Conservation (phyloP, 306 rosid genomes). For the Oxytropis ochrocephala region DNA sequence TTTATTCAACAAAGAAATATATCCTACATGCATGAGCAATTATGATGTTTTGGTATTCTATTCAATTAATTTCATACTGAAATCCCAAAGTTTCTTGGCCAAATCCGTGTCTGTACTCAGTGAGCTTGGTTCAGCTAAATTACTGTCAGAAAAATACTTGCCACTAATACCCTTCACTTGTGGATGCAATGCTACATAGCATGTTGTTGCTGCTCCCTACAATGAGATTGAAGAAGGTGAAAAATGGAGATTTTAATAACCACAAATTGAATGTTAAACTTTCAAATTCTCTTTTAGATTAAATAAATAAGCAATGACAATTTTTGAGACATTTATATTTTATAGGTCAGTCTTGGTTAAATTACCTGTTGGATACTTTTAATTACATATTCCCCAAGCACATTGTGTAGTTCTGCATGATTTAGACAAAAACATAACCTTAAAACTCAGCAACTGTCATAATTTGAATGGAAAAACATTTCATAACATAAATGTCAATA, state of each 20-base stretch:
- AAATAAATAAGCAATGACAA: neutral
- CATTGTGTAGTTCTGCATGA: conserved; percentile 37
- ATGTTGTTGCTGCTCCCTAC: conserved; percentile 88
- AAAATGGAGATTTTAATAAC: neutral
- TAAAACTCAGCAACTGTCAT: neutral
- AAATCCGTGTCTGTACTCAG: conserved; percentile 35
- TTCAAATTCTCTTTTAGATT: neutral
- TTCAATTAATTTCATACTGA: conserved; percentile 29
- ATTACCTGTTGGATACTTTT: conserved; percentile 67
- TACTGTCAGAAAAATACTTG: conserved; percentile 48
- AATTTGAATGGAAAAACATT: neutral
- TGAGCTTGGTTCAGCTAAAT: conserved; percentile 35
- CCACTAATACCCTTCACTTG: conserved; percentile 59
- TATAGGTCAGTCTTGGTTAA: neutral
- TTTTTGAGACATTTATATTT: neutral
- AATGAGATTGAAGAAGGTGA: neutral
- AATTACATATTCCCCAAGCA: conserved; percentile 29
- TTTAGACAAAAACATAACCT: neutral
- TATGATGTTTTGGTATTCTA: neutral
- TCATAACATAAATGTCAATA: neutral
- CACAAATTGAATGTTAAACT: neutral
- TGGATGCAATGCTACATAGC: conserved; percentile 74
- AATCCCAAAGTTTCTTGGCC: conserved; percentile 76
- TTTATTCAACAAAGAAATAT: neutral
- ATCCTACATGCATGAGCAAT: neutral